Conservation (phyloP, 768 basidiomycete species). For the Suillus subluteus region DNA sequence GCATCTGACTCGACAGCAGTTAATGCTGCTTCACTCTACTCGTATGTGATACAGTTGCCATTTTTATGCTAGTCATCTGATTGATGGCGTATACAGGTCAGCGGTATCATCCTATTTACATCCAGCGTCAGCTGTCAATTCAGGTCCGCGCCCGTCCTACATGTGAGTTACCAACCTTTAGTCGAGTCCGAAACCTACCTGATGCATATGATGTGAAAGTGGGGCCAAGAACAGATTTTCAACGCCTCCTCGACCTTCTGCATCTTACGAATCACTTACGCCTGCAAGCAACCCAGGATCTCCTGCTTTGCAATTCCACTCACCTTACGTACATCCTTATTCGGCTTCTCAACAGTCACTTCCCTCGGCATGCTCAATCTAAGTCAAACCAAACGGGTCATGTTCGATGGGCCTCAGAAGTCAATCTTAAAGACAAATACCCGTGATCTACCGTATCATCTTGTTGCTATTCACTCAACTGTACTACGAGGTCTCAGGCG, state of each 20-base stretch:
- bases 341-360: slow-evolving; percentile 11
- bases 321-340: neutral
- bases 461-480: neutral
- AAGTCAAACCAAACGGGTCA: slow-evolving; percentile 10
- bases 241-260: slow-evolving; percentile 18
- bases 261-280: slow-evolving; percentile 9
- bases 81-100: slow-evolving; percentile 39
- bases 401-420: slow-evolving; percentile 31
- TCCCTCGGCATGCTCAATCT: slow-evolving; percentile 6
- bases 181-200: neutral
- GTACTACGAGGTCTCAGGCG: neutral
- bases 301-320: slow-evolving; percentile 7
- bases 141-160: slow-evolving; percentile 18
- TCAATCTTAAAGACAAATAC: neutral
- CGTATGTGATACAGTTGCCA: slow-evolving; percentile 39
- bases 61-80: neutral
- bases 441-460: neutral
- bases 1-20: slow-evolving; percentile 20
- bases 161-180: slow-evolving; percentile 24
- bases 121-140: slow-evolving; percentile 13
- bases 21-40: slow-evolving; percentile 54
- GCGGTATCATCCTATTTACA: slow-evolving; percentile 55
- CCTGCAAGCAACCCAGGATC: slow-evolving; percentile 14
- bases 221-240: slow-evolving; percentile 5
- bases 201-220: slow-evolving; percentile 6